Evolutionary conservation across 208 protist species (phyloP).

Genomic region (Acanthamoeba royreba): DNA sequence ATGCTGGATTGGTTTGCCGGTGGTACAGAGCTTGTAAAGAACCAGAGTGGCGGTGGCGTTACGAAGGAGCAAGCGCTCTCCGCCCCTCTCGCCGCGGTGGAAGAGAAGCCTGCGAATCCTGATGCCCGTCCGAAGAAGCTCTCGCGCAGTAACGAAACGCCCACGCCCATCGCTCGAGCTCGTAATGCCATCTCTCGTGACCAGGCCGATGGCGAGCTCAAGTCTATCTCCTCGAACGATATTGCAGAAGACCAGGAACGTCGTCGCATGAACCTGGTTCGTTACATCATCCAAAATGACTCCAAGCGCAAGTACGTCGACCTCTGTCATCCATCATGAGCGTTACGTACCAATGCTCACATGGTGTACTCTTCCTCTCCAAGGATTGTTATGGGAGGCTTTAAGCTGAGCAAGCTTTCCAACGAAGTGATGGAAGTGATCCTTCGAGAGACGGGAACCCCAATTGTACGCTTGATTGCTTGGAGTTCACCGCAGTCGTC

Average conservation of each 20-base stretch:
- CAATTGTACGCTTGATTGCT: no score
- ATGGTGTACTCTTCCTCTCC: no score
- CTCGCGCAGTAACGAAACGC: not conserved
- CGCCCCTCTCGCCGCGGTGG: not conserved
- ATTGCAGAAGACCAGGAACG: not conserved
- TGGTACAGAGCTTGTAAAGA: no score
- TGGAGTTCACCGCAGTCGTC: no score
- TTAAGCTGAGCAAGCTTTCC: constrained; percentile 34
- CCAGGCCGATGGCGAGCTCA: not conserved
- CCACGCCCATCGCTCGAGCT: no score
- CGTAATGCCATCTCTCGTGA: no score
- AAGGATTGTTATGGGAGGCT: constrained; percentile 13
- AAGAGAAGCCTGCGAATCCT: not conserved
- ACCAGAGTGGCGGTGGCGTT: no score
- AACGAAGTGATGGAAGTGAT: not conserved
- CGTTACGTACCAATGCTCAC: no score
- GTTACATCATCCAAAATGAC: not conserved
- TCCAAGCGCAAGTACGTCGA: not conserved
- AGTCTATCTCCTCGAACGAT: not conserved
- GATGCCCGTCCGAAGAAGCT: not conserved
- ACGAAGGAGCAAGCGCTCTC: not conserved
- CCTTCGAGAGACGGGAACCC: not conserved
- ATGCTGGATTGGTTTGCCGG: no score
- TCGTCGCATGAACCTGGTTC: not conserved
- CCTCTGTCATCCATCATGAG: no score